These are phyloP conservation scores for Exophiala mesophila DNA, from an alignment of 2,329 filamentous ascomycete species.

Conservation along the genomic window DNA sequence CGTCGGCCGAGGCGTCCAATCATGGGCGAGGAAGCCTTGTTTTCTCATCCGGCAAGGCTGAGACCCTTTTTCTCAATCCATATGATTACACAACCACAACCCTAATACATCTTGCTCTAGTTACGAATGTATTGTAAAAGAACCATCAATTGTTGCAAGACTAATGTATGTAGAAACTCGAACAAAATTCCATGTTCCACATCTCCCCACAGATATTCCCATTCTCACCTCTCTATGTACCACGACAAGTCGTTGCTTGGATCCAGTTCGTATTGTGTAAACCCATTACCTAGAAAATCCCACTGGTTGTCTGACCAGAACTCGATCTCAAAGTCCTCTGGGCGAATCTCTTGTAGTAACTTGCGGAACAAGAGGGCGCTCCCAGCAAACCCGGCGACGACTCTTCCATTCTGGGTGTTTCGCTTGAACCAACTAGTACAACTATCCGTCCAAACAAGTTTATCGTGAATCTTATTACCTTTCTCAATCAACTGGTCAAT, in stretches of 20 bases:
- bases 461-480: slow-evolving; percentile 45
- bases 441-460: slow-evolving; percentile 41
- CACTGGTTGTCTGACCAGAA: slow-evolving; percentile 44
- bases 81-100: no score
- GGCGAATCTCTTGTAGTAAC: slow-evolving; percentile 33
- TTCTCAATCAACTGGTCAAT: slow-evolving; percentile 47
- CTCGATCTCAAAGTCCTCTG: slow-evolving; percentile 29
- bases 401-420: slow-evolving; percentile 38
- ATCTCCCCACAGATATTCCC: no score
- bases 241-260: neutral
- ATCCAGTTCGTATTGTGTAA: slow-evolving; percentile 31
- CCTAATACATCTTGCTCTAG: no score
- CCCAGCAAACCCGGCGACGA: slow-evolving; percentile 43
- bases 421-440: slow-evolving; percentile 46
- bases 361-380: slow-evolving; percentile 36
- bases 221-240: neutral
- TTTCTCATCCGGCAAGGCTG: no score
- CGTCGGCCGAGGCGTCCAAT: no score
- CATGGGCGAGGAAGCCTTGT: no score
- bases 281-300: slow-evolving; percentile 47
- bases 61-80: no score
- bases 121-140: no score
- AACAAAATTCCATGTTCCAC: no score
- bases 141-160: no score
- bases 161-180: no score